A percentile compares a stretch with the other conserved stretches of the same genome.
Conservation (phyloP, 2,329 filamentous ascomycete genomes). For the Penicillium frequentans region DNA sequence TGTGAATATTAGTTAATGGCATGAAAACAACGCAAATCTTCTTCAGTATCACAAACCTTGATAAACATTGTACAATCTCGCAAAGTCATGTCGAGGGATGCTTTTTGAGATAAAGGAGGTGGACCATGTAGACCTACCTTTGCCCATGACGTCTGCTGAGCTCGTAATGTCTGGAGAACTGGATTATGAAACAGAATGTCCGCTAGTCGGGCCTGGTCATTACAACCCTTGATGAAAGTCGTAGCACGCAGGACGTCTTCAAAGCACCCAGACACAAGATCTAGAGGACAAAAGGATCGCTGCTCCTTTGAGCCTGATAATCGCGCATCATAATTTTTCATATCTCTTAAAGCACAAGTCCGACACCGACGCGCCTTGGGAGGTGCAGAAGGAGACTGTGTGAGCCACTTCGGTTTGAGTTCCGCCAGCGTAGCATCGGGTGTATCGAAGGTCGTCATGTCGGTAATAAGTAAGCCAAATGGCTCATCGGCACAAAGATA, state of each 20-base stretch:
- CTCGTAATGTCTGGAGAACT: conserved; percentile 35
- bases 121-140: conserved; percentile 39
- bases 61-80: conserved; percentile 77
- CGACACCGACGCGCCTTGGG: conserved; percentile 64
- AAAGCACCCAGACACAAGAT: conserved; percentile 55
- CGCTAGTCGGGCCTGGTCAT: conserved; percentile 39
- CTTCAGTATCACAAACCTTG: conserved; percentile 47
- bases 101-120: conserved; percentile 43
- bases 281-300: conserved; percentile 62
- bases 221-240: conserved; percentile 34
- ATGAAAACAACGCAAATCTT: neutral
- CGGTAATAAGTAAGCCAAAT: conserved; percentile 69
- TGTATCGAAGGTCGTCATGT: conserved; percentile 60
- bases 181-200: conserved; percentile 34
- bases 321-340: conserved; percentile 44
- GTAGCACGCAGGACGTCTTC: conserved; percentile 48
- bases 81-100: conserved; percentile 74
- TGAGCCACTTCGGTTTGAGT: conserved; percentile 84
- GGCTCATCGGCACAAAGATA: conserved; percentile 57
- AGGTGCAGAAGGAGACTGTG: conserved; percentile 73
- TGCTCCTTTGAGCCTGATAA: conserved; percentile 28
- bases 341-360: conserved; percentile 65
- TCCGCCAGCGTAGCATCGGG: conserved; percentile 55
- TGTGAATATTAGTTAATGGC: conserved; percentile 8
- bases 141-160: conserved; percentile 34